Percentiles rank a stretch among this genome's conserved stretches.
These are phyloP conservation scores for Passiflora organensis DNA, from an alignment of 345 rosid species.

Conservation along the genomic window DNA sequence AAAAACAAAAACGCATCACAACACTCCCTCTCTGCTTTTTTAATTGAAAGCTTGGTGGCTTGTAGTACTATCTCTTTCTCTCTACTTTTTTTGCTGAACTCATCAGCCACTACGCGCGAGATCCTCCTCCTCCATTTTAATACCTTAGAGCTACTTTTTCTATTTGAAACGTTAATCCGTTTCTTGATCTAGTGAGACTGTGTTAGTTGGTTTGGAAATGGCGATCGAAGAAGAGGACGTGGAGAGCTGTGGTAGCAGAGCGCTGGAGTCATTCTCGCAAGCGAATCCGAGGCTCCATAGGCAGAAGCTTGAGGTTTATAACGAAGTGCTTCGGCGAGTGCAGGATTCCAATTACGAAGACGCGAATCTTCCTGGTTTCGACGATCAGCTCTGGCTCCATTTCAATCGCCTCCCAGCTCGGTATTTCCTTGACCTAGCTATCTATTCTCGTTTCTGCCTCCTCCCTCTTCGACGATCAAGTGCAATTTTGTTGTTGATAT, in stretches of 20 bases:
- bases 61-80: too few species aligned
- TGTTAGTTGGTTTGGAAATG: constrained; percentile 29
- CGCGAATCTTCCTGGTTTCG: constrained; percentile 68
- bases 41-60: too few species aligned
- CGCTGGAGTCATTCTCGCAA: constrained; percentile 45
- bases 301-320: constrained; percentile 81
- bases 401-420: constrained; percentile 96
- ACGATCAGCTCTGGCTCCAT: constrained; percentile 95
- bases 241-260: constrained; percentile 91
- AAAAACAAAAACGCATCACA: too few species aligned
- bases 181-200: too few species aligned
- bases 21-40: too few species aligned
- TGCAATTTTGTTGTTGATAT: neutral
- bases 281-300: constrained; percentile 59
- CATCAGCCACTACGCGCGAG: too few species aligned
- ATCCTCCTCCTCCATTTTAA: too few species aligned
- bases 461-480: too few species aligned
- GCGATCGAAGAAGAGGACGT: constrained; percentile 85
- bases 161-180: too few species aligned
- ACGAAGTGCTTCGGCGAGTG: constrained; percentile 68
- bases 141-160: too few species aligned
- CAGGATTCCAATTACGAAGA: constrained; percentile 68
- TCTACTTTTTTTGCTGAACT: too few species aligned
- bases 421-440: constrained; percentile 26
- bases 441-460: neutral